Evolutionary conservation across 2,329 filamentous ascomycete species (phyloP).

Genomic region (Aphanocladium album): DNA sequence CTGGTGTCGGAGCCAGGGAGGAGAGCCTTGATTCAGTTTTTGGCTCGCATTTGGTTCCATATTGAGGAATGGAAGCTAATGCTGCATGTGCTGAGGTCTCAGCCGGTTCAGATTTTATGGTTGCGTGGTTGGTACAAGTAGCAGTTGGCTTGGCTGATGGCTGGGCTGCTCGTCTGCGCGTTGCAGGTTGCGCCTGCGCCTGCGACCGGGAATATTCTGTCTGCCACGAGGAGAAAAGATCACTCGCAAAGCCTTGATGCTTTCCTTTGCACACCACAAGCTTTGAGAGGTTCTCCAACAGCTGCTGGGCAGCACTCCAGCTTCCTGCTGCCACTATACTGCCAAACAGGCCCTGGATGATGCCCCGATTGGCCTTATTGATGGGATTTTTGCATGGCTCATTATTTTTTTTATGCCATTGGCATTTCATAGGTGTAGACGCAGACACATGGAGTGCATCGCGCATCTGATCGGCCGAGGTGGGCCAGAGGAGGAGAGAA

Average conservation of each 20-base stretch:
- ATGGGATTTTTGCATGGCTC: not conserved
- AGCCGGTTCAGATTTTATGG: not conserved
- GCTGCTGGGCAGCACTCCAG: slow-evolving; percentile 14
- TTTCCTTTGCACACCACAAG: slow-evolving; percentile 17
- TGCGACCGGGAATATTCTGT: slow-evolving; percentile 5
- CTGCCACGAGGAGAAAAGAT: slow-evolving; percentile 15
- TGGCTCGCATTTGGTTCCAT: not conserved
- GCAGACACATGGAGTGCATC: not conserved
- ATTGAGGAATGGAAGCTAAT: not conserved
- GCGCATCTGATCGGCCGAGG: not conserved
- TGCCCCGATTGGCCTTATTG: not conserved
- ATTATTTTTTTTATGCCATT: not conserved
- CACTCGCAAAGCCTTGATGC: slow-evolving; percentile 1
- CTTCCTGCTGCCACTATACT: slow-evolving; percentile 13
- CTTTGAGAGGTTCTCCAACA: slow-evolving; percentile 15
- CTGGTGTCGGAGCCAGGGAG: not conserved
- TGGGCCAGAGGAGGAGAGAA: not conserved
- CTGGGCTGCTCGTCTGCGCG: not conserved
- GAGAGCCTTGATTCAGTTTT: not conserved
- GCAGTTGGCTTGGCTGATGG: not conserved
- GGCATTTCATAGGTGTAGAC: not conserved
- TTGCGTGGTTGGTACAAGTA: not conserved
- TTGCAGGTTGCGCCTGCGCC: not conserved
- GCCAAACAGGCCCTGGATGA: not conserved
- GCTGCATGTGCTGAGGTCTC: not conserved